Evolutionary conservation across 306 rosid genomes (phyloP).

Genomic region (Morella rubra): DNA sequence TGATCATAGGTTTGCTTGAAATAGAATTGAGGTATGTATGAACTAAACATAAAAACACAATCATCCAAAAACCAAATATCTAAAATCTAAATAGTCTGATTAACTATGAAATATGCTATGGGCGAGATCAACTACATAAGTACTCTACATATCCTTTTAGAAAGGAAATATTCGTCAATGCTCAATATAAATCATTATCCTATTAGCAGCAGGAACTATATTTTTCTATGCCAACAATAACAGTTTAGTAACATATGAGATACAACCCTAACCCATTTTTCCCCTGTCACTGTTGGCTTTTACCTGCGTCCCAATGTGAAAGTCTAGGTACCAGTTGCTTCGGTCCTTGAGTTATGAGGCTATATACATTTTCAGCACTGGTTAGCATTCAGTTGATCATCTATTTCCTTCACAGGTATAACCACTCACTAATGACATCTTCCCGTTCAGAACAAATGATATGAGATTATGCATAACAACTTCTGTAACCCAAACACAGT

Average conservation of each 20-base stretch:
- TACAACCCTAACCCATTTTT: background rate
- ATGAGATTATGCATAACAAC: background rate
- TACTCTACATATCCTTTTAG: background rate
- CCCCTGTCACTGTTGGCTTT: background rate
- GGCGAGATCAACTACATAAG: background rate
- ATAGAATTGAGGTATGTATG: no score
- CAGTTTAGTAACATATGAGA: background rate
- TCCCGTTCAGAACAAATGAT: background rate
- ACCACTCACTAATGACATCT: background rate
- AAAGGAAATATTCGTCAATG: background rate
- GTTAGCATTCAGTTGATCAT: background rate
- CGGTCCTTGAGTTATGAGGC: background rate
- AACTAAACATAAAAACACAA: background rate
- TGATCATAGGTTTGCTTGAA: no score
- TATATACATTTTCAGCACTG: background rate
- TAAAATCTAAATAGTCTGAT: background rate
- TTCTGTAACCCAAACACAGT: background rate
- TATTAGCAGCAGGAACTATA: background rate
- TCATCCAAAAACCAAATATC: background rate
- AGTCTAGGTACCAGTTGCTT: background rate
- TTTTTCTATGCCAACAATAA: background rate
- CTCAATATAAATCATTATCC: background rate
- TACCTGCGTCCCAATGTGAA: background rate
- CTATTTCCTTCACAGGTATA: background rate
- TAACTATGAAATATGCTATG: background rate